Percentiles rank a stretch among this genome's conserved stretches.
Conservation (phyloP, 2,329 filamentous ascomycete species). For the Epichloe baconii region DNA sequence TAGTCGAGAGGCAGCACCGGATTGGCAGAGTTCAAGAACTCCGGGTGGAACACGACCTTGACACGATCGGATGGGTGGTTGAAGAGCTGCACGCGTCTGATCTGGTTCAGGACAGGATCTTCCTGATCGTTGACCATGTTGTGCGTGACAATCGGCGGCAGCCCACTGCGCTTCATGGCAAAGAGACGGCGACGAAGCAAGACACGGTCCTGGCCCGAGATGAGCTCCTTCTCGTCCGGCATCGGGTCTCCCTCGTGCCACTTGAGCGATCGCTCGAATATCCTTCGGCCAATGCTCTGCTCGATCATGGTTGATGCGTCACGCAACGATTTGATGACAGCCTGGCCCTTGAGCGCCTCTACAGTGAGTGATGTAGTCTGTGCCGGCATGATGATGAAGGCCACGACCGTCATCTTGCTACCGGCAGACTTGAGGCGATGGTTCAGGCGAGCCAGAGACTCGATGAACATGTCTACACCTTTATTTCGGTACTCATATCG, state of each 20-base stretch:
- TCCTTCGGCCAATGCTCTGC: conserved; percentile 77
- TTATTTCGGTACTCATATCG: conserved; percentile 98
- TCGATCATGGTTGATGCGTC: conserved; percentile 92
- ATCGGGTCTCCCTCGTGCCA: conserved; percentile 93
- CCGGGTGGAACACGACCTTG: conserved; percentile 96
- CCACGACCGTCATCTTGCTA: conserved; percentile 87
- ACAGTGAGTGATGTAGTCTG: conserved; percentile 92
- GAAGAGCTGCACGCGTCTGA: conserved; percentile 91
- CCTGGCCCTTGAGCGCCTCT: conserved; percentile 90
- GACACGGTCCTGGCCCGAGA: conserved; percentile 83
- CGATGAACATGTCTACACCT: conserved; percentile 99
- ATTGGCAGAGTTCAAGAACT: conserved; percentile 92
- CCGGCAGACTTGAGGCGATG: conserved; percentile 75
- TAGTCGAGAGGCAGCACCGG: conserved; percentile 93
- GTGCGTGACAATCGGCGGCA: conserved; percentile 95
- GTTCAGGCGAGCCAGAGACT: conserved; percentile 87
- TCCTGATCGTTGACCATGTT: conserved; percentile 95
- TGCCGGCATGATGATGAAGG: conserved; percentile 97
- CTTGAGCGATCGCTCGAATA: conserved; percentile 86
- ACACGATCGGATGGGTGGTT: conserved; percentile 91
- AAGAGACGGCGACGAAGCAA: conserved; percentile 83
- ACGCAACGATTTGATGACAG: conserved; percentile 88
- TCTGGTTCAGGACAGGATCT: conserved; percentile 90
- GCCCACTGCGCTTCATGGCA: conserved; percentile 83
- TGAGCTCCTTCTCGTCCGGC: conserved; percentile 93